phyloP scores from a whole-genome alignment of 2,329 filamentous ascomycete genomes.

The Aureobasidium sp. region DNA sequence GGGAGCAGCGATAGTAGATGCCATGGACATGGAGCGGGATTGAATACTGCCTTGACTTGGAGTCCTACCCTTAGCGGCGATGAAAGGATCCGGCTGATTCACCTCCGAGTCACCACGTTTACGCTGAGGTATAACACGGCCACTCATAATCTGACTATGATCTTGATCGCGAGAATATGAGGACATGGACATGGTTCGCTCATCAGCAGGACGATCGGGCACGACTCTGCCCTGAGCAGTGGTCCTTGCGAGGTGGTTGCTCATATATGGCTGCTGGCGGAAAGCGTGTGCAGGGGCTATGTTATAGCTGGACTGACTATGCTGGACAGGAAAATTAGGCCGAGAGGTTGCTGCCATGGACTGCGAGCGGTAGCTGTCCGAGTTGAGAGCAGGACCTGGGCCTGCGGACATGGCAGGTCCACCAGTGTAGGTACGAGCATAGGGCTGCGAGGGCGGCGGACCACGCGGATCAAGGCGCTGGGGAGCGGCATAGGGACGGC shows the following conservation, averaged over 20 bases:
- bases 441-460: conserved; percentile 40
- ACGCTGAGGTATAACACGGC: conserved; percentile 68
- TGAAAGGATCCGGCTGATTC: neutral
- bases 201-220: conserved; percentile 74
- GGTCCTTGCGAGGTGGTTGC: conserved; percentile 57
- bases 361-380: conserved; percentile 83
- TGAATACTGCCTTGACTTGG: conserved; percentile 30
- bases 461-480: conserved; percentile 57
- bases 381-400: conserved; percentile 61
- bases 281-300: conserved; percentile 63
- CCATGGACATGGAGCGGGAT: conserved; percentile 82
- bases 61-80: conserved; percentile 11
- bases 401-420: conserved; percentile 19
- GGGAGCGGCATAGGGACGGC: conserved; percentile 62
- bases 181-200: conserved; percentile 93
- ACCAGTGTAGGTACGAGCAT: conserved; percentile 28
- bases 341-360: conserved; percentile 73
- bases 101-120: conserved; percentile 45
- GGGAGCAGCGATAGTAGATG: conserved; percentile 65
- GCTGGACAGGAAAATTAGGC: conserved; percentile 54
- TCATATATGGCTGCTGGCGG: conserved; percentile 65
- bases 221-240: conserved; percentile 88
- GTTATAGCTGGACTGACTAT: conserved; percentile 50
- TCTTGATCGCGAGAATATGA: conserved; percentile 69
- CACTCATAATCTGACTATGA: conserved; percentile 82